Base-by-base conservation (phyloP, 306 rosid species). In the Quercus berberidifolia region DNA sequence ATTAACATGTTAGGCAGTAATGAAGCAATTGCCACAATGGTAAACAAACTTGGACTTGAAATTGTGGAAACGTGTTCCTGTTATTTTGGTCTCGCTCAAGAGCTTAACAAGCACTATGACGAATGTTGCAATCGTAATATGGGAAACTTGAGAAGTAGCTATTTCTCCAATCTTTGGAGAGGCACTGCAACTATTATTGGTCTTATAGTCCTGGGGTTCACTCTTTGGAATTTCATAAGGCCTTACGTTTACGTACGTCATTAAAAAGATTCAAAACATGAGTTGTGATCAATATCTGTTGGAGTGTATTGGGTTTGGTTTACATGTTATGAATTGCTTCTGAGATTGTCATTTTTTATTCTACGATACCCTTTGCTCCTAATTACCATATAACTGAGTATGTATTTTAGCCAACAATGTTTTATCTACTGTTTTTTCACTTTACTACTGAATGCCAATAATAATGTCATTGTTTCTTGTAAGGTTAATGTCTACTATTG, bases 141-240 rank as follows among this genome's bases (percentile, higher is more conserved):
- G 70, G 88, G 81, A 11, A 70, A 73, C 1, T 13, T 75, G 33
- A 85, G 23, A 18, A 80, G 73, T 9, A 81, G 71, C 14, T 85
- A 81, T 31, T 82, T 85, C 75, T 60, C 46, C 21, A 81, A 85
- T 63, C 69, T 81, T 13, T 85, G 85, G 79, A 85, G 83, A 1
- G 76, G 76, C 9, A 78, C 83, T 41, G 75, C 81, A 30, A 81
- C 88, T 41, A 0, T 81, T 7, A 26, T 85, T 14, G 88, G 83
- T 59, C 4, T 74, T 15, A 1, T 74, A 12, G 71, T 85, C 14
- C 25, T 78, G 4, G 13, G 33, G 19, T 64, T 75, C 9, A 75
- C 78, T 35, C 10, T 75, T 7, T 74, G 77, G 77, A 7, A 3
- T 63, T 25, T 28, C 69, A 4, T 63, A 19, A 57, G 6, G 25